These are phyloP conservation scores for Pichia heedii DNA, from an alignment of 805 yeast genomes.

Conservation along the genomic window DNA sequence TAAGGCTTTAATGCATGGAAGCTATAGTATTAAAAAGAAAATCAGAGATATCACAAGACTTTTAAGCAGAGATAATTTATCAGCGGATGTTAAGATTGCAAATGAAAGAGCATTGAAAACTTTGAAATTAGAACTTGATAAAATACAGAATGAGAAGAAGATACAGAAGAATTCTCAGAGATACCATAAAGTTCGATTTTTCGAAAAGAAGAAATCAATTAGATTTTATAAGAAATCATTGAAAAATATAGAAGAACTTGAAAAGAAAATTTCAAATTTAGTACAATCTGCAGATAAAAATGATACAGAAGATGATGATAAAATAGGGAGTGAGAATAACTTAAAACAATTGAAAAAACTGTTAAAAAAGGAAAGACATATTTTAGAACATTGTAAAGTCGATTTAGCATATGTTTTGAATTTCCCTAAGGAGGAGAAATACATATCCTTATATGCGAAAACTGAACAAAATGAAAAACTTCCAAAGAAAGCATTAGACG, in stretches of 20 bases:
- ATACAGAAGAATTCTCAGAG: constrained; percentile 45
- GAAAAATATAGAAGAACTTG: constrained; percentile 23
- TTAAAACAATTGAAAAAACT: constrained; percentile 21
- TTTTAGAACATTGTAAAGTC: constrained; percentile 46
- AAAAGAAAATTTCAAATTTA: constrained; percentile 7
- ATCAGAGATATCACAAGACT: constrained; percentile 80
- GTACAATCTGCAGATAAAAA: not conserved
- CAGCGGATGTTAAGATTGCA: constrained; percentile 44
- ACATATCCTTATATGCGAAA: constrained; percentile 66
- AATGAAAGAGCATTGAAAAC: constrained; percentile 41
- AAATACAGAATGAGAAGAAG: constrained; percentile 31
- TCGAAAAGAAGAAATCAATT: constrained; percentile 79
- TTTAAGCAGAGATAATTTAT: constrained; percentile 45
- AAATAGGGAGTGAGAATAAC: constrained; percentile 19
- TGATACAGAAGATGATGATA: not conserved
- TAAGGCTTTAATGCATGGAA: constrained; percentile 22
- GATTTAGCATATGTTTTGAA: constrained; percentile 69
- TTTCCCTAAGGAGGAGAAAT: constrained; percentile 74
- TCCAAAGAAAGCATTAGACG: constrained; percentile 31
- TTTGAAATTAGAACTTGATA: constrained; percentile 36
- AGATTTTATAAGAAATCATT: constrained; percentile 52
- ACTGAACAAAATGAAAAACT: constrained; percentile 26
- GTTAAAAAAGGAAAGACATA: constrained; percentile 34
- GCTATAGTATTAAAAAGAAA: constrained; percentile 64
- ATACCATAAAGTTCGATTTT: constrained; percentile 90